A percentile compares a stretch with the other conserved stretches of the same genome.
These are phyloP conservation scores for Globomyces sp. DNA, from an alignment of 371 early-diverging fungal species.

Conservation along the genomic window DNA sequence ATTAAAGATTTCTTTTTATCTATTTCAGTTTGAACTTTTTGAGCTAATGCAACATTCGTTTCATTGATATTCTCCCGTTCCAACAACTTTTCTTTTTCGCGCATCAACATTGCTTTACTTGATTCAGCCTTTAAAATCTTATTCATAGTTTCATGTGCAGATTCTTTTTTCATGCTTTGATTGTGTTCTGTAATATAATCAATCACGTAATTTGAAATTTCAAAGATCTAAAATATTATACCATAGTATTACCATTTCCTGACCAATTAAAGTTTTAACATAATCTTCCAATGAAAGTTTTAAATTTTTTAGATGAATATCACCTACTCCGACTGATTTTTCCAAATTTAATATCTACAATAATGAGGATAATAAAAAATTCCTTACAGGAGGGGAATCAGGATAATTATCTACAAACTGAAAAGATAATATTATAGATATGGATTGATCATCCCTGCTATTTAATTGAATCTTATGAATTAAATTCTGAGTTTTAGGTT, in stretches of 20 bases:
- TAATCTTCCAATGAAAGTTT: background rate
- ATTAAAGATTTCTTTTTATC: background rate
- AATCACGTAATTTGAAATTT: conserved; percentile 2
- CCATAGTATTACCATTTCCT: conserved; percentile 1
- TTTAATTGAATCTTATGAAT: background rate
- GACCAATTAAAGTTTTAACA: background rate
- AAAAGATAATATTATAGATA: conserved; percentile 8
- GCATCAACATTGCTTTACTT: background rate
- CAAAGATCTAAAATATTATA: conserved; percentile 1
- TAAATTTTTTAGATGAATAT: background rate
- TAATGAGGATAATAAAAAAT: too few species aligned
- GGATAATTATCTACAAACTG: conserved; percentile 11
- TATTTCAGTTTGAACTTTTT: background rate
- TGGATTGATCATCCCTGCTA: background rate
- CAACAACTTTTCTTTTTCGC: background rate
- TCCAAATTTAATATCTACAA: background rate
- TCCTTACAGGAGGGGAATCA: background rate
- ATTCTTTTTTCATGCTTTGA: conserved; percentile 4
- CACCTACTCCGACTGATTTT: background rate
- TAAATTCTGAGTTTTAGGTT: background rate
- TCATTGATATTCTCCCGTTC: background rate
- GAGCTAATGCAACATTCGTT: background rate
- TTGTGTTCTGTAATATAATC: background rate
- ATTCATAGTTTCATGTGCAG: conserved; percentile 1
- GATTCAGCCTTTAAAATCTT: background rate